A percentile compares a stretch with the other conserved stretches of the same genome.
Evolutionary conservation across 1,139 yeast species (phyloP).

Genomic region (Geotrichum restrictum): DNA sequence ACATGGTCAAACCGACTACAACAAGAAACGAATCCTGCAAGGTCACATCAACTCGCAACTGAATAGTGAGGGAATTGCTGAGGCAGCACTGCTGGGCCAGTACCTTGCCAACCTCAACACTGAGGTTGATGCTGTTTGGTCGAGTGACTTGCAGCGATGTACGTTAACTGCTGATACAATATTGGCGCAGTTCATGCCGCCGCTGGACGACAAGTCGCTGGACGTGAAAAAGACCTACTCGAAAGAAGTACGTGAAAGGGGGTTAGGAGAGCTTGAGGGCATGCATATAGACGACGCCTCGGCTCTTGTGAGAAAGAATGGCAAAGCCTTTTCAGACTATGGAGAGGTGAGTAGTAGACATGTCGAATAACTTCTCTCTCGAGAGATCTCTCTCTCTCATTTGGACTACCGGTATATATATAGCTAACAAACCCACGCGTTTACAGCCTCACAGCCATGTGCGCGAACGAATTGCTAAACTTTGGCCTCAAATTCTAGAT

Average conservation of each 20-base stretch:
- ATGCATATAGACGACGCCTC: constrained; percentile 66
- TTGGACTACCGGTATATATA: too few species aligned
- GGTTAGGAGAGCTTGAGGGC: constrained; percentile 80
- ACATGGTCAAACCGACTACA: constrained; percentile 79
- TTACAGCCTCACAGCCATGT: constrained; percentile 44
- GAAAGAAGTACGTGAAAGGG: constrained; percentile 60
- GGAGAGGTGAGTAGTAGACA: constrained; percentile 48
- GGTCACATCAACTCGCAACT: constrained; percentile 50
- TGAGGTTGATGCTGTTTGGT: constrained; percentile 25
- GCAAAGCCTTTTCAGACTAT: constrained; percentile 46
- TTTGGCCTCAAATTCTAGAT: constrained; percentile 47
- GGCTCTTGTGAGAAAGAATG: constrained; percentile 48
- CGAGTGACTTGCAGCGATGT: constrained; percentile 37
- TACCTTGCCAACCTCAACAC: constrained; percentile 21
- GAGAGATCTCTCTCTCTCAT: too few species aligned
- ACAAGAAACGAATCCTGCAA: constrained; percentile 61
- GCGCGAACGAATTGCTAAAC: constrained; percentile 47
- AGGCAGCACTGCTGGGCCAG: constrained; percentile 26
- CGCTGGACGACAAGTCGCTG: too few species aligned
- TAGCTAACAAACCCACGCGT: too few species aligned
- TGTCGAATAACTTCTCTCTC: too few species aligned
- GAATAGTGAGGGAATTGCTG: constrained; percentile 30
- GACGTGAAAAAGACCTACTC: constrained; percentile 32
- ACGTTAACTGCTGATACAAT: constrained; percentile 9
- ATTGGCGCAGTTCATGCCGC: constrained; percentile 3